Base-by-base conservation (phyloP, 2,329 filamentous ascomycete species). In the Colletotrichum higginsianum region DNA sequence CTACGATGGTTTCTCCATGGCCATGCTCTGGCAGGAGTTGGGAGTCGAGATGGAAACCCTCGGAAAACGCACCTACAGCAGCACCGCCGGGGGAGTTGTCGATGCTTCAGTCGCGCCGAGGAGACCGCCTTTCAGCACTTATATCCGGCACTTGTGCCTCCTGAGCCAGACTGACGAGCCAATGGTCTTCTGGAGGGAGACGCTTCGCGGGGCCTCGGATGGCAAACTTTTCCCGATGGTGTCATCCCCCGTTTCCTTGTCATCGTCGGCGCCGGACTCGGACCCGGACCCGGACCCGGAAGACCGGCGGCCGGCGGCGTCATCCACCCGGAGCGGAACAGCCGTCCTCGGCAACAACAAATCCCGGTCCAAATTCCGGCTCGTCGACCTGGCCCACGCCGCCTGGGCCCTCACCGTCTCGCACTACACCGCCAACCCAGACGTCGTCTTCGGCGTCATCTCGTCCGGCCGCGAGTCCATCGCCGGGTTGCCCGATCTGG, bases 391-490 rank as follows among this genome's bases (percentile, higher is more conserved):
- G 44, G 44, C 44, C 44, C 44, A 47, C 44, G 44, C 16, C n/a
- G 83, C 83, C 7, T 85, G 83, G 83, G 81, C 82, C 5, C 67
- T 84, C 16, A 78, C 82, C 2, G 78, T 82, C 1, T 78, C 79
- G 1, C 72, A 80, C 9, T 83, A 83, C 67, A 77, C 82, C 67
- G 78, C 78, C 4, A 76, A 79, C 42, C 66, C 78, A 12, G 81
- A 83, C 57, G 78, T 84, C 38, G 74, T 82, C 18, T 84, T 84
- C 65, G 83, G 82, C 7, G 80, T 81, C 72, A 83, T 81, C 1
- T 75, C 83, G 18, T 82, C 82, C 50, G 53, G 53, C 53, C 53
- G 53, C 18, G 81, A 57, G 30, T 18, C 53, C 44, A 47, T 47
- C 42, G 23, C 52, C 23, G 56, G 58, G 21, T 44, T 44, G 23